Percentiles rank a stretch among this genome's conserved stretches.
phyloP scores from a whole-genome alignment of 1,284 basidiomycete genomes.

The Exobasidium rhododendri region DNA sequence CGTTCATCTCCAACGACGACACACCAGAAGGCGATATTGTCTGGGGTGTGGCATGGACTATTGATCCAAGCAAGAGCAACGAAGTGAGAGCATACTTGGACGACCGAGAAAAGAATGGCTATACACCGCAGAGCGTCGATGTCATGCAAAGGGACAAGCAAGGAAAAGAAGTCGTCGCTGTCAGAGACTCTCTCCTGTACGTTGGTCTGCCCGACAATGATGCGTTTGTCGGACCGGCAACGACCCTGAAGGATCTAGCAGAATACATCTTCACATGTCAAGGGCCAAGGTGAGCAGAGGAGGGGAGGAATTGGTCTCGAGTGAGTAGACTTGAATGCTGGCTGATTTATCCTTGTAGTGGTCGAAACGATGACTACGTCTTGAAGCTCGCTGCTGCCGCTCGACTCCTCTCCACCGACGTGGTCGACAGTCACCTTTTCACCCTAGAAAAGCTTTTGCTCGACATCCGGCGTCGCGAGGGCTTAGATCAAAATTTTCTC shows the following conservation, averaged over 20 bases:
- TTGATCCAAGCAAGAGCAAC: constrained; percentile 68
- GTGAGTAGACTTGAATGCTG: too few relatives aligned
- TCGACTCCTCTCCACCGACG: constrained; percentile 68
- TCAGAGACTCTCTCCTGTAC: constrained; percentile 65
- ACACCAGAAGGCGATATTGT: constrained; percentile 60
- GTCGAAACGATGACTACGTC: constrained; percentile 77
- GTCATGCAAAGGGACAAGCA: constrained; percentile 20
- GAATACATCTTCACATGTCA: constrained; percentile 68
- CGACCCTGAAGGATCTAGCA: constrained; percentile 65
- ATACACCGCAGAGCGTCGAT: constrained; percentile 30
- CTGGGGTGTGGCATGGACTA: constrained; percentile 81
- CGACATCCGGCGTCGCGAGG: constrained; percentile 24
- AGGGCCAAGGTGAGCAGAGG: constrained; percentile 60
- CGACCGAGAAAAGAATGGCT: constrained; percentile 72
- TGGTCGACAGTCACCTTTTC: constrained; percentile 71
- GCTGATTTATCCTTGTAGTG: constrained; percentile 59
- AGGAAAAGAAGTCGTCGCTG: constrained; percentile 59
- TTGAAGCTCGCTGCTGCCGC: constrained; percentile 70
- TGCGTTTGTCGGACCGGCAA: constrained; percentile 77
- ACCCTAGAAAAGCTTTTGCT: constrained; percentile 64
- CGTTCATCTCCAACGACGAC: constrained; percentile 15
- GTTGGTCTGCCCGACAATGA: constrained; percentile 74
- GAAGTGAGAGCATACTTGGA: constrained; percentile 79
- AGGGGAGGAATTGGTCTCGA: too few relatives aligned
- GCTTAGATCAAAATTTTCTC: background rate